phyloP scores from a whole-genome alignment of 257 asterid species.

The Primulina huaijiensis region DNA sequence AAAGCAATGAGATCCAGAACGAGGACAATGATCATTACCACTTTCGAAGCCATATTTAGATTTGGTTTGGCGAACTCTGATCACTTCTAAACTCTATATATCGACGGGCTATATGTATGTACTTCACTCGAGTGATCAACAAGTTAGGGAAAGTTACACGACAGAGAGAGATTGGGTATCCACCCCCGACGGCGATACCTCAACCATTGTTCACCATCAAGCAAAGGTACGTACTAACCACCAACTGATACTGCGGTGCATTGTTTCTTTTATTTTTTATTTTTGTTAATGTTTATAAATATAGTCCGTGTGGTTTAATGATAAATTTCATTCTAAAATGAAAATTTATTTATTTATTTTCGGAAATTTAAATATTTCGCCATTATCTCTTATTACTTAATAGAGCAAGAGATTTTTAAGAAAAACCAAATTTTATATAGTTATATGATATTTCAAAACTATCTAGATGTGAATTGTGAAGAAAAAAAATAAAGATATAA shows the following conservation, averaged over 20 bases:
- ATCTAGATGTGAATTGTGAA: too few species aligned
- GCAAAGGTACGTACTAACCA: neutral
- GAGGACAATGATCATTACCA: constrained; percentile 47
- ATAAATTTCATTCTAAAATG: too few species aligned
- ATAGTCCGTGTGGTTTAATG: too few species aligned
- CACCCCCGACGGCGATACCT: neutral
- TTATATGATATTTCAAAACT: too few species aligned
- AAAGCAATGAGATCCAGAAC: constrained; percentile 74
- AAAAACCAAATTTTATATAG: too few species aligned
- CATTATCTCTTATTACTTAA: too few species aligned
- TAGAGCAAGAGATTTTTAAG: too few species aligned
- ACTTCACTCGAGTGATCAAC: neutral
- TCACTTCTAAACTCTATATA: neutral
- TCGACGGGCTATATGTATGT: neutral
- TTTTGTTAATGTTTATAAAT: too few species aligned
- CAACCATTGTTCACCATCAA: neutral
- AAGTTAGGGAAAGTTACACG: neutral
- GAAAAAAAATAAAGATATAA: too few species aligned
- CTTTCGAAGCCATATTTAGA: constrained; percentile 19
- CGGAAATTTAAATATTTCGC: too few species aligned
- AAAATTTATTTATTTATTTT: too few species aligned
- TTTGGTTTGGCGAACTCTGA: neutral
- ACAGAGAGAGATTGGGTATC: neutral
- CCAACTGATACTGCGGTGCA: neutral
- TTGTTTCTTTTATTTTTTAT: too few species aligned